Evolutionary conservation across 1,284 basidiomycete genomes (phyloP).

Genomic region (Takashimella tepidaria): DNA sequence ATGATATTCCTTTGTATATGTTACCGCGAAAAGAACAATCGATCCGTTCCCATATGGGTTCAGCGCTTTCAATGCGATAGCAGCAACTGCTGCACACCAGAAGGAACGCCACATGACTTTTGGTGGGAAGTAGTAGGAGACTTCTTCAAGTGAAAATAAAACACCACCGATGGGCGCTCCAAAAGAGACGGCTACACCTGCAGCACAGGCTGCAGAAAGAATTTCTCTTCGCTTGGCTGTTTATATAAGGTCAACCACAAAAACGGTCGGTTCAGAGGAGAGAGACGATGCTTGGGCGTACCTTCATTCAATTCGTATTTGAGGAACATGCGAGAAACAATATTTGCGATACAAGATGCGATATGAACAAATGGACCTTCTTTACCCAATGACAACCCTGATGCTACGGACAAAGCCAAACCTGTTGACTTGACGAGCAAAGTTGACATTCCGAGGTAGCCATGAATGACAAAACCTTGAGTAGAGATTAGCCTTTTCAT

Average conservation of each 20-base stretch:
- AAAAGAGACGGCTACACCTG: conserved; percentile 58
- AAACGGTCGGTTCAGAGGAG: too few species aligned
- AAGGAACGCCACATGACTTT: conserved; percentile 91
- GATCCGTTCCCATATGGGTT: conserved; percentile 75
- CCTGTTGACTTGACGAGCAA: conserved; percentile 89
- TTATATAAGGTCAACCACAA: too few species aligned
- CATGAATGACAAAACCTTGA: conserved; percentile 83
- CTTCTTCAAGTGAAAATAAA: conserved; percentile 86
- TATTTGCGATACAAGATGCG: conserved; percentile 89
- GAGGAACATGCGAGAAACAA: conserved; percentile 74
- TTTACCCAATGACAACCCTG: conserved; percentile 82
- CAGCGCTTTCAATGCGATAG: conserved; percentile 77
- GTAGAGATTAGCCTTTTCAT: too few species aligned
- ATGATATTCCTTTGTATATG: conserved; percentile 46
- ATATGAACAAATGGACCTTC: conserved; percentile 98
- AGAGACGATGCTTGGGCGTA: too few species aligned
- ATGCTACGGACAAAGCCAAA: conserved; percentile 82
- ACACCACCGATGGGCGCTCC: conserved; percentile 92
- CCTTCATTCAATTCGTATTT: conserved; percentile 95
- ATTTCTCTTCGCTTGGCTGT: conserved; percentile 81
- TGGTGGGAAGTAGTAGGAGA: conserved; percentile 91
- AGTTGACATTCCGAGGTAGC: conserved; percentile 86
- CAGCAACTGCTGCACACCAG: conserved; percentile 92
- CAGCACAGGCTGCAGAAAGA: conserved; percentile 82
- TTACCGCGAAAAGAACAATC: conserved; percentile 47